A percentile compares a stretch with the other conserved stretches of the same genome.
phyloP scores from a whole-genome alignment of 352 stramenopile genomes.

The Pythium plurisporium region DNA sequence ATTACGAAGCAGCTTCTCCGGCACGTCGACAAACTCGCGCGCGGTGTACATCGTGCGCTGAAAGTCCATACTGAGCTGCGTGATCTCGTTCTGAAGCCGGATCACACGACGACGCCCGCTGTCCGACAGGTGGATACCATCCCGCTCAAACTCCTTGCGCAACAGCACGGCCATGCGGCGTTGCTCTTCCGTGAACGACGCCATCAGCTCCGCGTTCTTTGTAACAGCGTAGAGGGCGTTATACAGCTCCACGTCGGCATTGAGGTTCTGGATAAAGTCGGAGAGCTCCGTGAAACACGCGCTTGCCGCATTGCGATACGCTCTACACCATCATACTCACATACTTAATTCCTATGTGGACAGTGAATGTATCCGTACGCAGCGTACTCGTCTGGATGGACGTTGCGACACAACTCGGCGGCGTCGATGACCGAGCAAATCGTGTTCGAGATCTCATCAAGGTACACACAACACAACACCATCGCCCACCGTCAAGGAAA shows the following conservation, averaged over 20 bases:
- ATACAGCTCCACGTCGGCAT: slow-evolving; percentile 91
- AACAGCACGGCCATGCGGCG: slow-evolving; percentile 86
- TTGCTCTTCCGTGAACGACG: slow-evolving; percentile 86
- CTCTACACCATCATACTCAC: slow-evolving; percentile 12
- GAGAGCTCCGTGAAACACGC: slow-evolving; percentile 89
- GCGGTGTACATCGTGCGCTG: slow-evolving; percentile 75
- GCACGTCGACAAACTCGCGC: slow-evolving; percentile 52
- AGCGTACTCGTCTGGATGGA: slow-evolving; percentile 83
- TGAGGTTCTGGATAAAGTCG: slow-evolving; percentile 94
- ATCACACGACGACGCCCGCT: slow-evolving; percentile 76
- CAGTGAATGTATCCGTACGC: neutral
- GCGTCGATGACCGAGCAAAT: slow-evolving; percentile 96
- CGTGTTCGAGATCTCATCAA: slow-evolving; percentile 94
- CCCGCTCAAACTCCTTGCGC: slow-evolving; percentile 92
- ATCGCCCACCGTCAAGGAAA: slow-evolving; percentile 8
- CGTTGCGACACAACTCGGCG: slow-evolving; percentile 92
- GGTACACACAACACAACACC: slow-evolving; percentile 24
- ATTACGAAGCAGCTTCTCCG: slow-evolving; percentile 20
- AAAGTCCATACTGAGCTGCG: slow-evolving; percentile 84
- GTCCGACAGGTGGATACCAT: slow-evolving; percentile 92
- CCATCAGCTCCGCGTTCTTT: slow-evolving; percentile 44
- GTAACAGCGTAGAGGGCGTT: slow-evolving; percentile 69
- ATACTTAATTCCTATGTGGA: neutral
- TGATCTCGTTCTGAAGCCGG: slow-evolving; percentile 86
- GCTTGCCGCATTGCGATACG: slow-evolving; percentile 80